Evolutionary conservation across 2,329 filamentous ascomycete genomes (phyloP).

Genomic region (Colletotrichum tamarilloi): DNA sequence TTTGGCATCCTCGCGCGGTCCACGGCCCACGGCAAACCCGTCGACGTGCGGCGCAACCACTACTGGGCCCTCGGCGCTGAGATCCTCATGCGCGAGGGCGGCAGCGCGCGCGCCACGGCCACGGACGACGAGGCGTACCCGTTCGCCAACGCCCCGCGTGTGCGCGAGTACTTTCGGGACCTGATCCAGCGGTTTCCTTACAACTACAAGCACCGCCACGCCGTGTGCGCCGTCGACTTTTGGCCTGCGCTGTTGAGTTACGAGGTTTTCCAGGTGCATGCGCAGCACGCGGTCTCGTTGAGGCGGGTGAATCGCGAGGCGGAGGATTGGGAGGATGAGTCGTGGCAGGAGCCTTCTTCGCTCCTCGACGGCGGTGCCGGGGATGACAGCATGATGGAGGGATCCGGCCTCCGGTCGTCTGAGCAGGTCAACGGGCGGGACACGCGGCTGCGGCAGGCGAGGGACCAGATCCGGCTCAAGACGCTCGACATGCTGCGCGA

Average conservation of each 20-base stretch:
- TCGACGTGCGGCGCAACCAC: constrained; percentile 77
- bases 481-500: constrained; percentile 70
- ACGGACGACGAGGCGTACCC: constrained; percentile 36
- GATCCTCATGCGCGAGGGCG: constrained; percentile 75
- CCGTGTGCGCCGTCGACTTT: constrained; percentile 78
- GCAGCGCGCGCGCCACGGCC: constrained; percentile 27
- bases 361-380: constrained; percentile 36
- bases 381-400: constrained; percentile 35
- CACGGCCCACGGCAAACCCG: constrained; percentile 58
- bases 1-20: constrained; percentile 74
- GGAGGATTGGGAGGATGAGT: constrained; percentile 45
- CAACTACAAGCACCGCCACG: constrained; percentile 67
- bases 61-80: constrained; percentile 90
- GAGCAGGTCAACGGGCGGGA: constrained; percentile 36
- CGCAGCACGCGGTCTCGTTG: constrained; percentile 63
- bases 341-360: constrained; percentile 16
- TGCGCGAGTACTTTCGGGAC: constrained; percentile 76
- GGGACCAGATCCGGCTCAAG: constrained; percentile 55
- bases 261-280: constrained; percentile 81
- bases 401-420: constrained; percentile 33
- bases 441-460: constrained; percentile 42
- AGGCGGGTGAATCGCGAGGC: constrained; percentile 46
- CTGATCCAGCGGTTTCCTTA: constrained; percentile 83
- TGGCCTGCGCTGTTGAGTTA: constrained; percentile 84
- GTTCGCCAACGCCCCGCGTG: constrained; percentile 56